phyloP scores from a whole-genome alignment of 73 alveolate species.

The Paramecium pentaurelia region DNA sequence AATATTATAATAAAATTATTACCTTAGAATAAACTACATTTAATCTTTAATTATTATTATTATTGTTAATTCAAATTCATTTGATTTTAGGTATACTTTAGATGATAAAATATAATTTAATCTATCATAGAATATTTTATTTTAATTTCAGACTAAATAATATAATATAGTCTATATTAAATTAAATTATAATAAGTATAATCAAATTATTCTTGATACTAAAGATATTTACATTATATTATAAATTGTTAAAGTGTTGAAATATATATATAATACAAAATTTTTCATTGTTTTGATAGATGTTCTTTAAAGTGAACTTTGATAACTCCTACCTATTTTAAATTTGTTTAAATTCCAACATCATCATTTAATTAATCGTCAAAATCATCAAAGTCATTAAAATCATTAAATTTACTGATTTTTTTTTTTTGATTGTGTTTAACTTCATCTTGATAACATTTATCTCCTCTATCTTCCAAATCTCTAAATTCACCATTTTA shows the following conservation, averaged over 20 bases:
- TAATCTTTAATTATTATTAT: not conserved
- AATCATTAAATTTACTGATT: not conserved
- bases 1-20: not conserved
- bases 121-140: not conserved
- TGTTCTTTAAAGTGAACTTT: not conserved
- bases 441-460: not conserved
- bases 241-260: not conserved
- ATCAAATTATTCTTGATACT: too few relatives aligned
- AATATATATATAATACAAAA: not conserved
- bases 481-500: slow-evolving; percentile 1
- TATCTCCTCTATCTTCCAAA: not conserved
- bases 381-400: not conserved
- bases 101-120: not conserved
- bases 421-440: not conserved
- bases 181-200: too few relatives aligned
- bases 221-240: not conserved
- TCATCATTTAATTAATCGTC: not conserved
- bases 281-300: not conserved
- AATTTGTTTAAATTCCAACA: not conserved
- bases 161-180: not conserved
- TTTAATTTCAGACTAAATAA: not conserved
- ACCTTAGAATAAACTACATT: not conserved
- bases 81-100: not conserved
- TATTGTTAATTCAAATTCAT: not conserved
- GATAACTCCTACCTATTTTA: not conserved